Evolutionary conservation across 108 stramenopile genomes (phyloP), one percentile per base, ranked within the genome.

Genomic region (Cyclotella atomus): DNA sequence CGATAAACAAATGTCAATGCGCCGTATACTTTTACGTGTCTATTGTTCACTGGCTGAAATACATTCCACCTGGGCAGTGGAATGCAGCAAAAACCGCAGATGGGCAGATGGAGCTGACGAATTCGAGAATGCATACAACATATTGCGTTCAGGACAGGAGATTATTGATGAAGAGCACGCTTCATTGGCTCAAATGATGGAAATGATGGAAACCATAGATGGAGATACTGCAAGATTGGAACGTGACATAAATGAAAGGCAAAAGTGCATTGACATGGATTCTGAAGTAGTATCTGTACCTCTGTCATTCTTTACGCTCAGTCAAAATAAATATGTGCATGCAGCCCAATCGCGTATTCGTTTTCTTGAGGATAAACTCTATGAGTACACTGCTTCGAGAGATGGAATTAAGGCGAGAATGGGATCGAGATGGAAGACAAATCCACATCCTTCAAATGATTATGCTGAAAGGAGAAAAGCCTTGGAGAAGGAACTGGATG

Each of bases 91-190:
- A 60, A 35, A 29, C 4, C 34, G 36, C 4, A 60, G 21, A 20
- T 60, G 59, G 59, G 24, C 59, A 12, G 30, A 17, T 6, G 59
- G 59, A 24, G 59, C 59, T 20, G 59, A 60, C 59, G 59, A 60
- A 29, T 60, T 60, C 21, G 59, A 60, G 21, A n/a, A 35, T 21
- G 59, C 59, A n/a, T 60, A 23, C 59, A 60, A 16, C 2, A 60
- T 24, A 60, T 60, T 60, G 59, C 59, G 59, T 19, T 41, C n/a
- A 19, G 59, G 59, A 41, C 59, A 60, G 21, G 34, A 35, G 19
- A 60, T 60, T 3, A 35, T 60, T 19, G 59, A 60, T 24, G 59
- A 60, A 41, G 59, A 60, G 59, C 59, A 60, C 21, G 59, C 59
- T 1, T 41, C 10, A 30, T 1, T 60, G 1, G 59, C 59, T 35